Base-by-base conservation (phyloP, 31 red algal genomes). In the Endocladia muricata region DNA sequence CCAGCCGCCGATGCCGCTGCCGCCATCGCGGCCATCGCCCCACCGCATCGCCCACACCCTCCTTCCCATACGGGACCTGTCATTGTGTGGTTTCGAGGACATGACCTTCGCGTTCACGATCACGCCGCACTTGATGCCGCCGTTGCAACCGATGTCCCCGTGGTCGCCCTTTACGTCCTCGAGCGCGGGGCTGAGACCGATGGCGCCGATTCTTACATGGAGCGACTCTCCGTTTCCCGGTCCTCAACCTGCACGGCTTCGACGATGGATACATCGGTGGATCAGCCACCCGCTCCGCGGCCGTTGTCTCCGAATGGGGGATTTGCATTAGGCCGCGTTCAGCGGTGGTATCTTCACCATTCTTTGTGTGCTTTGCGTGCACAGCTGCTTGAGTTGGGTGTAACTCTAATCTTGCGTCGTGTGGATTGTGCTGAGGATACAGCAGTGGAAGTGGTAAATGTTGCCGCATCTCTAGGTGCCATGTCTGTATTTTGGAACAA, bases 1-100 rank as follows among this genome's bases (percentile, higher is more conserved):
- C n/a, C n/a, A n/a, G n/a, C n/a, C n/a, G n/a, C n/a, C n/a, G n/a
- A n/a, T n/a, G n/a, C n/a, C n/a, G n/a, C n/a, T n/a, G n/a, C 71
- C 32, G 37, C 47, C 34, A 2, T 52, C 2, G n/a, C n/a, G n/a
- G n/a, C n/a, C n/a, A n/a, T n/a, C 66, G 9, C 6, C 25, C 55
- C 51, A 15, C 73, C 32, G 13, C n/a, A n/a, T 8, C 21, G 37
- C 41, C 76, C 58, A 3, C 29, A 25, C 4, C 40, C 15, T 35
- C 73, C 48, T 17, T 39, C 40, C 33, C 4, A 8, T 47, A 4
- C 22, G 43, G 73, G 59, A 2, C 82, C 83, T 2, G 38, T 68
- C 36, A 28, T 96, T 42, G 78, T 96, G 26, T 96, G 93, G 93
- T 88, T 90, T 43, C 78, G 93, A 25, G 93, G 86, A 38, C 93